These are phyloP conservation scores for Myriosclerotinia scirpicola DNA, from an alignment of 2,329 filamentous ascomycete species.

Conservation along the genomic window DNA sequence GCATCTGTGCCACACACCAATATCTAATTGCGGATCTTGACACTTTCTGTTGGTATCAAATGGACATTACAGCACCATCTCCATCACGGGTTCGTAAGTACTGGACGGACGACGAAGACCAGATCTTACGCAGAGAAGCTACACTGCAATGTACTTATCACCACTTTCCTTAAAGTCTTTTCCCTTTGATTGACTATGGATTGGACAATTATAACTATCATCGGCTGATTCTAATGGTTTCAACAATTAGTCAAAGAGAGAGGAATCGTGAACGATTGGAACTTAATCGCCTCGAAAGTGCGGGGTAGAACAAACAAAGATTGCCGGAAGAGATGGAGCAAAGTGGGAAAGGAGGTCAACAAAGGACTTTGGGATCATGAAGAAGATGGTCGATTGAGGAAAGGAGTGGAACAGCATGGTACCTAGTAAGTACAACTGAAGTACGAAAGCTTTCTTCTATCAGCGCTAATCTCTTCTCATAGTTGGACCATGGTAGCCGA, in stretches of 20 bases:
- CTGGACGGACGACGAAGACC: slow-evolving; percentile 19
- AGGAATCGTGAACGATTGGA: slow-evolving; percentile 20
- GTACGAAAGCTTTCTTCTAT: background rate
- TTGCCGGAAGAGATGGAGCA: slow-evolving; percentile 20
- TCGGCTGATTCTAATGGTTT: slow-evolving; percentile 3
- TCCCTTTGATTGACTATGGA: background rate
- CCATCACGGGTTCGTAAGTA: slow-evolving; percentile 19
- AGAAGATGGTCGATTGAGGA: slow-evolving; percentile 12
- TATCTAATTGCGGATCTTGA: slow-evolving; percentile 18
- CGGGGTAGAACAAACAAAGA: slow-evolving; percentile 19
- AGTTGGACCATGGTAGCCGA: slow-evolving; percentile 18
- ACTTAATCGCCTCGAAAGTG: slow-evolving; percentile 20
- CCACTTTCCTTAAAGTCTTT: background rate
- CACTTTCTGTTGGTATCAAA: slow-evolving; percentile 17
- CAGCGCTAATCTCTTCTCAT: background rate
- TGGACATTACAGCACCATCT: slow-evolving; percentile 16
- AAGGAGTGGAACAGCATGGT: slow-evolving; percentile 13
- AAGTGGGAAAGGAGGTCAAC: slow-evolving; percentile 20
- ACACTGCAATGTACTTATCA: slow-evolving; percentile 18
- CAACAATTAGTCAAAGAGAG: slow-evolving; percentile 11
- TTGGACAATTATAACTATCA: background rate
- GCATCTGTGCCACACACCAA: slow-evolving; percentile 20
- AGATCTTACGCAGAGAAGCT: slow-evolving; percentile 19
- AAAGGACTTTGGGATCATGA: slow-evolving; percentile 21
- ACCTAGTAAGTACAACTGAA: slow-evolving; percentile 11